Conservation (phyloP, 2,329 filamentous ascomycete genomes). For the Colletotrichum godetiae region DNA sequence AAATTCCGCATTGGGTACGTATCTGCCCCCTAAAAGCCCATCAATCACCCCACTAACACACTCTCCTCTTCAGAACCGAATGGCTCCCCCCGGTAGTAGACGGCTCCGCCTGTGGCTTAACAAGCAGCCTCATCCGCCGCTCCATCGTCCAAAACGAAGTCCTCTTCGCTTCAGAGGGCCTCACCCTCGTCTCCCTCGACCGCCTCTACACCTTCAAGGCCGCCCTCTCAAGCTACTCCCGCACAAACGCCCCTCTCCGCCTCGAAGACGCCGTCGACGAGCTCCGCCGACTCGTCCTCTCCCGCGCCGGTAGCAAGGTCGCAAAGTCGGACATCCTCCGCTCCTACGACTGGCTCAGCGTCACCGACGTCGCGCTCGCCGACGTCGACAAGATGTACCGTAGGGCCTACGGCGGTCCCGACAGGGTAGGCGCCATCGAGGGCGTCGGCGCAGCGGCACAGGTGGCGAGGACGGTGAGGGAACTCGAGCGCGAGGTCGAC, state of each 20-base stretch:
- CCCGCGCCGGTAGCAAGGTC: constrained; percentile 61
- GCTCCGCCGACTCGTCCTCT: constrained; percentile 68
- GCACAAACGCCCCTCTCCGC: constrained; percentile 53
- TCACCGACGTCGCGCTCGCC: constrained; percentile 59
- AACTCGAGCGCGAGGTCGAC: constrained; percentile 22
- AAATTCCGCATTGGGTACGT: constrained; percentile 47
- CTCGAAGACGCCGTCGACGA: constrained; percentile 73
- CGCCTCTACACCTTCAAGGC: constrained; percentile 73
- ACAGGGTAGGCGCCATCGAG: constrained; percentile 59
- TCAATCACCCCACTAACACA: background rate
- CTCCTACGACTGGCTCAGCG: constrained; percentile 68
- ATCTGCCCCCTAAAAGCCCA: constrained; percentile 24
- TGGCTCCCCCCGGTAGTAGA: constrained; percentile 58
- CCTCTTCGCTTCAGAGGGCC: constrained; percentile 69
- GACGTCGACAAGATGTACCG: constrained; percentile 69
- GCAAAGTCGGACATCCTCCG: constrained; percentile 62
- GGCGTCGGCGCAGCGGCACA: constrained; percentile 44
- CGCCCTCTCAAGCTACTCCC: constrained; percentile 67
- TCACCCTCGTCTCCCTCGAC: constrained; percentile 71
- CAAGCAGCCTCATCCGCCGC: constrained; percentile 63
- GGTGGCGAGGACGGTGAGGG: constrained; percentile 24
- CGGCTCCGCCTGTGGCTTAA: constrained; percentile 57
- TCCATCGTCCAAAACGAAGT: constrained; percentile 71
- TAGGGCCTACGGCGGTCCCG: constrained; percentile 64
- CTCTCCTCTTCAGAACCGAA: constrained; percentile 44